Evolutionary conservation across 2,329 filamentous ascomycete genomes (phyloP).

Genomic region (Calonectria pseudoturangicola): DNA sequence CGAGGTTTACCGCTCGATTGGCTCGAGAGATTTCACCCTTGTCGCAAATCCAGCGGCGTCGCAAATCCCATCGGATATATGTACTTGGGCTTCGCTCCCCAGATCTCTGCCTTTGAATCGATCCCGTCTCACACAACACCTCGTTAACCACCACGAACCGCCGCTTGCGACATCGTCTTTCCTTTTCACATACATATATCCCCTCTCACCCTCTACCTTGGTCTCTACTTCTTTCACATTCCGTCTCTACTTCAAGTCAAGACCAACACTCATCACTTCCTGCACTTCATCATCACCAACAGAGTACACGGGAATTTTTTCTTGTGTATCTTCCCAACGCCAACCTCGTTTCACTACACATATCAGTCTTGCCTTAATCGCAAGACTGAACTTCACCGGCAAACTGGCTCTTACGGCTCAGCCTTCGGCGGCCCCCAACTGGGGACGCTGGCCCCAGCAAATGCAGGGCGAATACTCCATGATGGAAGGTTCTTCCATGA

Average conservation of each 20-base stretch:
- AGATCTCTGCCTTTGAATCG: constrained; percentile 49
- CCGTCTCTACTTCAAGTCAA: constrained; percentile 36
- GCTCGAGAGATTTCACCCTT: constrained; percentile 56
- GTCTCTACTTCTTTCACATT: constrained; percentile 28
- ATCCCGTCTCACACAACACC: constrained; percentile 52
- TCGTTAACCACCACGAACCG: constrained; percentile 45
- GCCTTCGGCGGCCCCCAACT: constrained; percentile 66
- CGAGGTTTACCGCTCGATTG: constrained; percentile 58
- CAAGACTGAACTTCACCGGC: constrained; percentile 50
- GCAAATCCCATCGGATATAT: constrained; percentile 53
- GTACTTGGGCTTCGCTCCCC: constrained; percentile 53
- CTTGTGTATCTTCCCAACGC: constrained; percentile 29
- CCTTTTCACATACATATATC: constrained; percentile 48
- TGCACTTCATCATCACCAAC: constrained; percentile 24
- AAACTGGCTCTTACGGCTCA: constrained; percentile 70
- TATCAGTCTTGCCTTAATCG: constrained; percentile 51
- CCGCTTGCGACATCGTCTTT: constrained; percentile 42
- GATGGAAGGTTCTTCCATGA: constrained; percentile 67
- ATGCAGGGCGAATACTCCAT: constrained; percentile 68
- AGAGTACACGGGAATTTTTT: constrained; percentile 33
- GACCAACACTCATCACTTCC: constrained; percentile 32
- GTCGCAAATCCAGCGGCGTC: constrained; percentile 53
- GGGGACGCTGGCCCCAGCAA: constrained; percentile 74
- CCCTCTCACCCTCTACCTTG: constrained; percentile 37
- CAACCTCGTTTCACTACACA: constrained; percentile 26